phyloP scores from a whole-genome alignment of 2,329 filamentous ascomycete species.

The Coniochaeta sp. region DNA sequence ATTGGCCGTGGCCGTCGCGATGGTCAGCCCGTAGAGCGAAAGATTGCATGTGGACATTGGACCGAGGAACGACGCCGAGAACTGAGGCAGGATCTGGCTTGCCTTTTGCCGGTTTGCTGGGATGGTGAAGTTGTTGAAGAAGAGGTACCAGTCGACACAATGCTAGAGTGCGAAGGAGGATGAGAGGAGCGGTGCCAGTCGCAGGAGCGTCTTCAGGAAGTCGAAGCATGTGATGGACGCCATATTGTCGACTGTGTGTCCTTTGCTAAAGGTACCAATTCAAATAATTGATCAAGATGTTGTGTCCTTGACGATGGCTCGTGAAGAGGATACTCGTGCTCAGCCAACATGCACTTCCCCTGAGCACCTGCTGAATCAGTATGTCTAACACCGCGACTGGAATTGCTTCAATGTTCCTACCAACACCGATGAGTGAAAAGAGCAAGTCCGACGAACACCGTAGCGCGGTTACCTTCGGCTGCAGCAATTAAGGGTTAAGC shows the following conservation, averaged over 20 bases:
- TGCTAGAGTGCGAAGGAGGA: constrained; percentile 21
- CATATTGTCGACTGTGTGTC: no score
- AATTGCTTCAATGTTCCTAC: no score
- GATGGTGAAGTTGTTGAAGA: constrained; percentile 9
- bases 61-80: constrained; percentile 17
- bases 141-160: constrained; percentile 15
- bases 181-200: constrained; percentile 21
- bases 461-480: background rate
- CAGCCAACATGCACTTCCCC: no score
- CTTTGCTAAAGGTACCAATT: background rate
- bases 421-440: no score
- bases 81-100: constrained; percentile 17
- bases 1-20: constrained; percentile 20
- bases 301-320: background rate
- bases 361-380: no score
- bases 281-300: no score
- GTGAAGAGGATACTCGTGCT: no score
- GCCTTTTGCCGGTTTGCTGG: constrained; percentile 3
- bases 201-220: constrained; percentile 17
- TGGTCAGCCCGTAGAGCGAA: constrained; percentile 18
- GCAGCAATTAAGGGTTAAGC: background rate
- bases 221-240: constrained; percentile 13
- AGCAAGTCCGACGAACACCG: no score
- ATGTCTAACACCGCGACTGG: no score
- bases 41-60: constrained; percentile 15